Evolutionary conservation across 805 yeast species (phyloP).

Genomic region (Suhomyces xylopsoci): DNA sequence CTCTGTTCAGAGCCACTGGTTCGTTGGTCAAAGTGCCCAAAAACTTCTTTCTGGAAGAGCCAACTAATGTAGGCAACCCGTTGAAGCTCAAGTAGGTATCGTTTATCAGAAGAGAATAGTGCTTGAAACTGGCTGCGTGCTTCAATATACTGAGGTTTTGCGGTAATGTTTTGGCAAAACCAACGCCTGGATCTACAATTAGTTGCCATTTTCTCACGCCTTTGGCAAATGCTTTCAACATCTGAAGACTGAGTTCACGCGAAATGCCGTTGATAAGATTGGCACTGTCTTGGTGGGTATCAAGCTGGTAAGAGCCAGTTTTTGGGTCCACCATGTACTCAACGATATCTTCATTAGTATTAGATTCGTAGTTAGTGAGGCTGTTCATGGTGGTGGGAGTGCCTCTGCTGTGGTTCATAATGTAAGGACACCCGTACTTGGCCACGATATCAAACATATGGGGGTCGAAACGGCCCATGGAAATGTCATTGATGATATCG

Average conservation of each 20-base stretch:
- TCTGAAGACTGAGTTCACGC: slow-evolving; percentile 58
- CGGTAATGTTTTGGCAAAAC: slow-evolving; percentile 80
- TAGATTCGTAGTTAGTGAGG: slow-evolving; percentile 51
- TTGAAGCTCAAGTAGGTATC: slow-evolving; percentile 42
- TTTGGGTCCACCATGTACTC: slow-evolving; percentile 35
- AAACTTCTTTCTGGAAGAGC: slow-evolving; percentile 86
- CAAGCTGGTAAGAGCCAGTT: slow-evolving; percentile 19
- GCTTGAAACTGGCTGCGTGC: slow-evolving; percentile 46
- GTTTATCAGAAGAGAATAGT: slow-evolving; percentile 38
- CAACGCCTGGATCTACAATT: slow-evolving; percentile 90
- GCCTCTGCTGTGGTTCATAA: slow-evolving; percentile 85
- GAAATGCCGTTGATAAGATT: slow-evolving; percentile 56
- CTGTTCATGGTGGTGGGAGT: slow-evolving; percentile 67
- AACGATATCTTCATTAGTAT: slow-evolving; percentile 31
- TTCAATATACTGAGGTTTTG: slow-evolving; percentile 71
- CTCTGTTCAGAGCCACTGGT: slow-evolving; percentile 56
- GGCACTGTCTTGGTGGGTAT: slow-evolving; percentile 17
- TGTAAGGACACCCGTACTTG: slow-evolving; percentile 66
- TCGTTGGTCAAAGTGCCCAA: slow-evolving; percentile 72
- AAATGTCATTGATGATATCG: slow-evolving; percentile 87
- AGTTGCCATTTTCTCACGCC: slow-evolving; percentile 90
- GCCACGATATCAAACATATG: slow-evolving; percentile 68
- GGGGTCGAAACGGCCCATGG: slow-evolving; percentile 72
- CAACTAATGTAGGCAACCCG: slow-evolving; percentile 68
- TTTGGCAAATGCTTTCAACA: slow-evolving; percentile 50